Evolutionary conservation across 2,329 filamentous ascomycete species (phyloP), one percentile per base, ranked within the genome.

Genomic region (Atkinsonella texensis): DNA sequence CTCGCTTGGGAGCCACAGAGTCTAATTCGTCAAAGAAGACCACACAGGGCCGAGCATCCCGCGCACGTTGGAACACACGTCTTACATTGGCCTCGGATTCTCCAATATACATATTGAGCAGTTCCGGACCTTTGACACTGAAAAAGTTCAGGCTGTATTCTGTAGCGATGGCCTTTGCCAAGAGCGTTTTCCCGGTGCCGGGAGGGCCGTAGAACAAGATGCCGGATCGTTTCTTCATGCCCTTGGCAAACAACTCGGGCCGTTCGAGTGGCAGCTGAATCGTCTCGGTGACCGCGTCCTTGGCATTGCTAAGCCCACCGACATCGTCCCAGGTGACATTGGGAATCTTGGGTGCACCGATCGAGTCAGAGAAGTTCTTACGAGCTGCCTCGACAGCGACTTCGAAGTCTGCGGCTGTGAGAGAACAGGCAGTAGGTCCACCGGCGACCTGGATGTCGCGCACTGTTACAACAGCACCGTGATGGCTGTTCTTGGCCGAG

Each of bases 281-380:
- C 0, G 93, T 97, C 67, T 97, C 93, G 65, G 89, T 87, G 50
- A 97, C 85, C n/a, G 91, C 90, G 58, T 95, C 89, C 72, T 97
- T 97, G 65, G 97, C 90, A 60, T 95, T 89, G 32, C 85, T 83
- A 33, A 97, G 76, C 48, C 93, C 91, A 66, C 91, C 91, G 18
- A 98, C 91, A 65, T 98, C 91, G 58, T 91, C 85, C 91, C 91
- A 98, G 20, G 85, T 85, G 7, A 98, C 93, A 56, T 95, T 96
- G 7, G 91, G 93, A 55, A 97, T 97, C 76, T 97, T 97, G 2
- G 93, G 93, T 5, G 93, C 93, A 23, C 93, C 93, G 57, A 98
- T 98, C 0, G 91, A 85, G 66, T 97, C 93, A 6, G 93, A 91
- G 65, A 98, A 98, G 68, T 96, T 97, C 76, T 96, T 96, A 51